Percentiles rank a stretch among this genome's conserved stretches.
Conservation (phyloP, 1,284 basidiomycete genomes). For the Ustilago sp. region DNA sequence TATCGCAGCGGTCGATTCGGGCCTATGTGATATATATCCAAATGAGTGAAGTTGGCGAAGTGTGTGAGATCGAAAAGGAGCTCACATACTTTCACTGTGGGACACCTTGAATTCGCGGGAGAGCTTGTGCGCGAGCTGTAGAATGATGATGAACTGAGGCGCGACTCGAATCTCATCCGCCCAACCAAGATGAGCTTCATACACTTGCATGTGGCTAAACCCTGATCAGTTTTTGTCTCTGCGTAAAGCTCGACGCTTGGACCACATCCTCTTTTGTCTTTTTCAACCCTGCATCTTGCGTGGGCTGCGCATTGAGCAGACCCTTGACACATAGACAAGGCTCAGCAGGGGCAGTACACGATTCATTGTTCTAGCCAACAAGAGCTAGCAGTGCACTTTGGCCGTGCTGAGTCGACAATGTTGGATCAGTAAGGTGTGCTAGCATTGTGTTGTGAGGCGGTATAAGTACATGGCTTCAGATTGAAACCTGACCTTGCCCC, state of each 20-base stretch:
- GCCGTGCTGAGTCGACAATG: neutral
- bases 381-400: neutral
- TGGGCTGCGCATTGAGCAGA: neutral
- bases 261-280: neutral
- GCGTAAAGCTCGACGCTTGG: neutral
- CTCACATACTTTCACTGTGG: too few species aligned
- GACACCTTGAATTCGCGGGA: too few species aligned
- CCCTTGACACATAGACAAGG: neutral
- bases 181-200: neutral
- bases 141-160: neutral
- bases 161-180: neutral
- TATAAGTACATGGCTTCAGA: neutral
- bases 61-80: too few species aligned
- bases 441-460: neutral
- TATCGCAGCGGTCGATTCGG: too few species aligned
- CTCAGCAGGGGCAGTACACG: neutral
- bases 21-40: too few species aligned
- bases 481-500: neutral
- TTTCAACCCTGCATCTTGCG: neutral
- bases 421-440: neutral
- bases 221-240: neutral
- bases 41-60: too few species aligned
- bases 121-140: neutral
- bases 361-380: neutral
- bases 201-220: constrained; percentile 1